Evolutionary conservation across 768 basidiomycete genomes (phyloP), one percentile per base, ranked within the genome.

Genomic region (Coprinopsis sp.): DNA sequence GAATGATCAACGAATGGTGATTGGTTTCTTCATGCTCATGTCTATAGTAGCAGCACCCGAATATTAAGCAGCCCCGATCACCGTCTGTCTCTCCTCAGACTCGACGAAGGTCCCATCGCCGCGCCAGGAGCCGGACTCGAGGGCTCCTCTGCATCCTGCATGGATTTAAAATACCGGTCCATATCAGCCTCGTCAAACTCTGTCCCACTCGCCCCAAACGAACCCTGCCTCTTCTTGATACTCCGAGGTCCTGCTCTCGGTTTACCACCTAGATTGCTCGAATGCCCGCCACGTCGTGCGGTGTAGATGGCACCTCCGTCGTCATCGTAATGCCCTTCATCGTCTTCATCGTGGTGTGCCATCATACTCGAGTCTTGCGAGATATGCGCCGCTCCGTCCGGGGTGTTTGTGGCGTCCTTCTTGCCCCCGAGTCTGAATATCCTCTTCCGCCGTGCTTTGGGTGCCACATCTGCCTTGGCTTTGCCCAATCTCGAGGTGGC

Each of bases 401-500:
- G n/a, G n/a, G n/a, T n/a, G n/a, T n/a, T n/a, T n/a, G n/a, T n/a
- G n/a, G n/a, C n/a, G n/a, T 29, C 56, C 21, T 60, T 63, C 50
- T 65, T 66, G 22, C 68, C 70, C 0, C 83, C 79, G 18, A 91
- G 62, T 12, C 76, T 74, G 53, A 85, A 83, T 10, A 76, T 81
- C 34, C 92, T 76, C 59, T 89, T 92, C 49, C 92, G 68, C 54
- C 70, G 78, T 10, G 90, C 92, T 58, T 86, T 89, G 11, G 81
- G 18, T 19, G 27, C 34, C 27, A 44, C 41, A 29, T 43, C 34
- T 14, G 41, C 41, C 30, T 49, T 49, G n/a, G 16, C 37, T 28
- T 49, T 49, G 10, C 48, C 48, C 13, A 49, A 14, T 28, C 41
- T 16, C 19, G 44, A 18, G 11, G 48, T 44, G 14, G 33, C 33